Evolutionary conservation across 2,329 filamentous ascomycete species (phyloP).

Genomic region (Rhexocercosporidium sp.): DNA sequence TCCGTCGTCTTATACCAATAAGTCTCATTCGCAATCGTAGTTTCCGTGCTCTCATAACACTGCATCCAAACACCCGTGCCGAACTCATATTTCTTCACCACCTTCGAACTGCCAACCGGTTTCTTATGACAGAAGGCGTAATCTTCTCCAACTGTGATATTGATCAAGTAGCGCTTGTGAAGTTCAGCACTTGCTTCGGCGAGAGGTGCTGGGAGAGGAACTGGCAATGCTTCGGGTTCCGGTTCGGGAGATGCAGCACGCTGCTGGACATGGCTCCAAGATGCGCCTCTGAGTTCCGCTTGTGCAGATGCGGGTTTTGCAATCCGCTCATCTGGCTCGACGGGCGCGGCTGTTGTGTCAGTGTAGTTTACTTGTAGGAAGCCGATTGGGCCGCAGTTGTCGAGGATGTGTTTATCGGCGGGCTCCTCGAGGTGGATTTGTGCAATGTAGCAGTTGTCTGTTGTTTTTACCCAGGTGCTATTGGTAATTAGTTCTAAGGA

Average conservation of each 20-base stretch:
- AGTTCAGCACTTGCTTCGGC: constrained; percentile 11
- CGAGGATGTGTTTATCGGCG: constrained; percentile 26
- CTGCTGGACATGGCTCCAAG: not conserved
- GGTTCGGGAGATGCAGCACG: constrained; percentile 1
- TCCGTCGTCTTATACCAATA: constrained; percentile 33
- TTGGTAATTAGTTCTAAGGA: constrained; percentile 4
- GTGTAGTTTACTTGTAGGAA: constrained; percentile 31
- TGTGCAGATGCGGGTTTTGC: not conserved
- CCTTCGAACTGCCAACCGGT: not conserved
- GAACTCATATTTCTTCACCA: constrained; percentile 20
- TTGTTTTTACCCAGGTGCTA: constrained; percentile 32
- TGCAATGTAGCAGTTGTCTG: constrained; percentile 31
- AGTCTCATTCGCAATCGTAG: constrained; percentile 14
- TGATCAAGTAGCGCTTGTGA: constrained; percentile 24
- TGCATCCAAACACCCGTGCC: constrained; percentile 18
- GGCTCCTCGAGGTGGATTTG: constrained; percentile 24
- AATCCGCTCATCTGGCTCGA: not conserved
- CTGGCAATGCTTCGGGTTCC: not conserved
- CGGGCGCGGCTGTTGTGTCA: not conserved
- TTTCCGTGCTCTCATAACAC: constrained; percentile 12
- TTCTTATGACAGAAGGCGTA: constrained; percentile 26
- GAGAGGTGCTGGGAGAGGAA: not conserved
- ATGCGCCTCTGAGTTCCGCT: not conserved
- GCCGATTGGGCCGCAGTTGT: constrained; percentile 32
- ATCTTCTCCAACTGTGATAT: constrained; percentile 32